These are phyloP conservation scores for Penicillium paradoxum DNA, from an alignment of 495 filamentous ascomycete genomes.

Conservation along the genomic window DNA sequence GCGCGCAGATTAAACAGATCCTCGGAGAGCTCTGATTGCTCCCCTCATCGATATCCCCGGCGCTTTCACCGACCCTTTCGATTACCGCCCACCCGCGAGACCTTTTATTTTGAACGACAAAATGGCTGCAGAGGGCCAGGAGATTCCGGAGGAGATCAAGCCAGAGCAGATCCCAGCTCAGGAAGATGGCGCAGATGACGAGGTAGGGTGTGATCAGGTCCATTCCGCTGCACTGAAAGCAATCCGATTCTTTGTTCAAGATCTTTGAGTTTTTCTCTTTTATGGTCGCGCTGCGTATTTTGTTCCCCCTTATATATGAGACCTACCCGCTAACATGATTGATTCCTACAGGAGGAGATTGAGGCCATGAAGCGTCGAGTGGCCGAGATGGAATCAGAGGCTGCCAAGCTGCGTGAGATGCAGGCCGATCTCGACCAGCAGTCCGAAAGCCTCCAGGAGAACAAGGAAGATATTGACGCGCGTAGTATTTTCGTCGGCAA, in stretches of 20 bases:
- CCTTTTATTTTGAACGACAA: constrained; percentile 8
- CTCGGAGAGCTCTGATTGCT: constrained; percentile 14
- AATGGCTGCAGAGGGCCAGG: constrained; percentile 37
- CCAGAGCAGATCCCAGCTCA: constrained; percentile 37
- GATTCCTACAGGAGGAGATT: constrained; percentile 72
- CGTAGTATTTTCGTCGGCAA: constrained; percentile 98
- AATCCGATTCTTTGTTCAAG: not conserved
- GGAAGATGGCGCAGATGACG: constrained; percentile 41
- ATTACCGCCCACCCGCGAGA: not conserved
- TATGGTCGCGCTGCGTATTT: not conserved
- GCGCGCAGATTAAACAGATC: constrained; percentile 4
- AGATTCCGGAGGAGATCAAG: constrained; percentile 36
- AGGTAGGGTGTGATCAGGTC: constrained; percentile 30
- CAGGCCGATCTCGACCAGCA: constrained; percentile 84
- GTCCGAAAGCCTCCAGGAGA: constrained; percentile 74
- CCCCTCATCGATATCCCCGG: constrained; percentile 10
- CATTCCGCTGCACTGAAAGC: not conserved
- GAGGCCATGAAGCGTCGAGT: constrained; percentile 96
- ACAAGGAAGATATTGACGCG: constrained; percentile 93
- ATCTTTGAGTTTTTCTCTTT: not conserved
- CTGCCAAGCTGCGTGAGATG: constrained; percentile 95
- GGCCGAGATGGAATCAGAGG: constrained; percentile 98
- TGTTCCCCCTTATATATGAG: not conserved
- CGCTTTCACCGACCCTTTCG: constrained; percentile 3
- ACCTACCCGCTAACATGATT: constrained; percentile 4